These are phyloP conservation scores for Neophaeococcomyces mojaviensis DNA, from an alignment of 2,329 filamentous ascomycete genomes.

Conservation along the genomic window DNA sequence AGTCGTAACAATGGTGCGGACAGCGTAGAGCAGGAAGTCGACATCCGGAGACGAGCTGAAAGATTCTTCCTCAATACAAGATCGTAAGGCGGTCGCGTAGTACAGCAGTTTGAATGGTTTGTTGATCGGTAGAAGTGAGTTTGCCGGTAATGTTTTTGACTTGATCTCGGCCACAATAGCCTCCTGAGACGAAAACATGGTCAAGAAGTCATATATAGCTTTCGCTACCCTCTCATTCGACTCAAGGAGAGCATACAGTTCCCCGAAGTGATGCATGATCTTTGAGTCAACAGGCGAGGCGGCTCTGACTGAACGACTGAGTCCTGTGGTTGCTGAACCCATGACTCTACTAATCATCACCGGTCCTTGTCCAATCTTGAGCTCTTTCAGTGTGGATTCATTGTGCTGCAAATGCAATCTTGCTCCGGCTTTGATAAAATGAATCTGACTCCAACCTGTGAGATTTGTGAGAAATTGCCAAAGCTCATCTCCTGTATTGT, in stretches of 20 bases:
- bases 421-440: slow-evolving; percentile 49
- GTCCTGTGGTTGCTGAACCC: slow-evolving; percentile 19
- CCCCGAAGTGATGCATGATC: slow-evolving; percentile 72
- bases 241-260: slow-evolving; percentile 73
- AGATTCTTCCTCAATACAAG: slow-evolving; percentile 49
- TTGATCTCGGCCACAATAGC: slow-evolving; percentile 55
- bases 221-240: slow-evolving; percentile 62
- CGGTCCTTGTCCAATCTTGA: slow-evolving; percentile 38
- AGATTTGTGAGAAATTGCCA: slow-evolving; percentile 58
- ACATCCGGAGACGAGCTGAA: slow-evolving; percentile 30
- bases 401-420: slow-evolving; percentile 14
- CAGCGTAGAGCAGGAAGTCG: slow-evolving; percentile 34
- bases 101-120: slow-evolving; percentile 70
- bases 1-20: slow-evolving; percentile 52
- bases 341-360: slow-evolving; percentile 23
- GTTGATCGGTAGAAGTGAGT: slow-evolving; percentile 58
- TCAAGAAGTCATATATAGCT: slow-evolving; percentile 65
- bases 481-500: slow-evolving; percentile 64
- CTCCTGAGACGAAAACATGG: slow-evolving; percentile 61
- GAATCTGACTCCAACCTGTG: slow-evolving; percentile 70
- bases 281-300: slow-evolving; percentile 62
- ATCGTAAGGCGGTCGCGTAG: slow-evolving; percentile 58
- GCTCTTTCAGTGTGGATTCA: slow-evolving; percentile 21
- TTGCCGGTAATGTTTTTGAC: slow-evolving; percentile 44
- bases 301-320: slow-evolving; percentile 37